These are phyloP conservation scores for Viola odorata DNA, from an alignment of 345 rosid genomes.

Conservation along the genomic window DNA sequence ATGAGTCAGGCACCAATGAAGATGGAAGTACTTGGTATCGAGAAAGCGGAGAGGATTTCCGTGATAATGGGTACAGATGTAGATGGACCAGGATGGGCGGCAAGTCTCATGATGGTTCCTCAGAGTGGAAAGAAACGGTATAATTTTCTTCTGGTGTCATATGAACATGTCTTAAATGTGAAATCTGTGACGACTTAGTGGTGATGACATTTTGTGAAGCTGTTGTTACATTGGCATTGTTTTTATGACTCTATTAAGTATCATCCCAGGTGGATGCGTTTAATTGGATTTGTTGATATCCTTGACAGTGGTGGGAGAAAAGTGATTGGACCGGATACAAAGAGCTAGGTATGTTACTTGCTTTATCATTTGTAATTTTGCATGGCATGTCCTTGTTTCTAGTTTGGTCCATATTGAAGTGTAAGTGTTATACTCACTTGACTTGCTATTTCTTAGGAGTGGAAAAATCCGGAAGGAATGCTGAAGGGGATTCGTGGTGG, in stretches of 20 bases:
- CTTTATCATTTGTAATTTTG: conserved; percentile 1
- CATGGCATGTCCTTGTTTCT: not conserved
- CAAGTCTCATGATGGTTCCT: conserved; percentile 61
- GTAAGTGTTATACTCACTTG: conserved; percentile 10
- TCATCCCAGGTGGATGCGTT: conserved; percentile 62
- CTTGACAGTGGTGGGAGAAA: conserved; percentile 99
- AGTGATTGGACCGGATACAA: conserved; percentile 99
- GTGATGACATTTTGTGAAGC: not conserved
- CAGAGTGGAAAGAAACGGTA: conserved; percentile 98
- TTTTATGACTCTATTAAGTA: conserved; percentile 41
- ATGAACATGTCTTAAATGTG: not conserved
- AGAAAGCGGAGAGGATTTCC: conserved; percentile 83
- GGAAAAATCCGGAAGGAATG: conserved; percentile 94
- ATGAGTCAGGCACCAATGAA: conserved; percentile 82
- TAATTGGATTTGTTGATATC: conserved; percentile 77
- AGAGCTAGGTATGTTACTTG: conserved; percentile 71
- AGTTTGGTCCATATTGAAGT: too few relatives aligned
- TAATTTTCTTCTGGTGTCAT: conserved; percentile 9
- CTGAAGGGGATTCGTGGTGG: conserved; percentile 99
- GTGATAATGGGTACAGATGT: conserved; percentile 87
- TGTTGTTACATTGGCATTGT: conserved; percentile 22
- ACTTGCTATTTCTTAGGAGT: conserved; percentile 53
- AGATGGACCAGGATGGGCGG: conserved; percentile 99
- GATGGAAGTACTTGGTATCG: conserved; percentile 90
- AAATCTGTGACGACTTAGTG: not conserved